A percentile compares a stretch with the other conserved stretches of the same genome.
phyloP scores from a whole-genome alignment of 352 stramenopile genomes.

The Pythium dissotocum region DNA sequence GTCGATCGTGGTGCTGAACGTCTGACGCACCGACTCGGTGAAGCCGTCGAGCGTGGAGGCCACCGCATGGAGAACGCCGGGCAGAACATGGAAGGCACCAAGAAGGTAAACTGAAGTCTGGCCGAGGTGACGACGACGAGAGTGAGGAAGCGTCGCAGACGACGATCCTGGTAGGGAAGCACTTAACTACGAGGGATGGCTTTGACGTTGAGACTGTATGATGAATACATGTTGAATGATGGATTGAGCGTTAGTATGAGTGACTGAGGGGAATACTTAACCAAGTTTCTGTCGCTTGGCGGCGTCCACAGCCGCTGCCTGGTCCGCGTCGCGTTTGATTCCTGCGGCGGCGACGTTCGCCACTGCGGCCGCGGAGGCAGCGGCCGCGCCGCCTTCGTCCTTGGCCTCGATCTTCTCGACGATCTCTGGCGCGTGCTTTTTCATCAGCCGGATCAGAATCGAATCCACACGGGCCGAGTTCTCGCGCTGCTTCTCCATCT shows the following conservation, averaged over 20 bases:
- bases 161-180: no score
- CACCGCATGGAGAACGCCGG: conserved; percentile 9
- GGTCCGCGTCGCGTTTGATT: conserved; percentile 27
- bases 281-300: conserved; percentile 68
- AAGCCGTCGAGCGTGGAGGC: conserved; percentile 6
- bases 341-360: conserved; percentile 4
- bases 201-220: background rate
- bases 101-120: conserved; percentile 18
- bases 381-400: conserved; percentile 25
- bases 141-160: background rate
- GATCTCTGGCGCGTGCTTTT: conserved; percentile 85
- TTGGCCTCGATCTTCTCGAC: conserved; percentile 70
- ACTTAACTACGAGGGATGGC: no score
- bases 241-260: background rate
- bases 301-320: conserved; percentile 26
- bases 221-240: conserved; percentile 6
- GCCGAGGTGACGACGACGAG: background rate
- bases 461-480: conserved; percentile 80
- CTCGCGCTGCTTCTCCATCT: conserved; percentile 86
- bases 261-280: conserved; percentile 15
- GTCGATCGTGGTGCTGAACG: conserved; percentile 36
- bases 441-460: conserved; percentile 86
- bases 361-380: background rate
- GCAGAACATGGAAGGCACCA: conserved; percentile 11
- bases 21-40: conserved; percentile 3